Base-by-base conservation (phyloP, 2,329 filamentous ascomycete genomes). In the Ophidiomyces ophidiicola region DNA sequence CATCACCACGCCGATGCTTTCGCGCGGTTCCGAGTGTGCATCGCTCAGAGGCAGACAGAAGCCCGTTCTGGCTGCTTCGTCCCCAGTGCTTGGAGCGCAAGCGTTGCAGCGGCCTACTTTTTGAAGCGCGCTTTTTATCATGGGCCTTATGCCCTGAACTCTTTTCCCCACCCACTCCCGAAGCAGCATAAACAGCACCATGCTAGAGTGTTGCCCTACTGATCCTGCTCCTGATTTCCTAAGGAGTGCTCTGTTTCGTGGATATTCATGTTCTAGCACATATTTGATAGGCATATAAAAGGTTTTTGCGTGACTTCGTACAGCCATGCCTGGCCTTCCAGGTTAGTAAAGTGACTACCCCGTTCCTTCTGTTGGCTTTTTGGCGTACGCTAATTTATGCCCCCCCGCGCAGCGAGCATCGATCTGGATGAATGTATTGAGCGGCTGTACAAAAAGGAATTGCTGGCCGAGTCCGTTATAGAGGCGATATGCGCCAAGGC, bases 401-500 rank as follows among this genome's bases (percentile, higher is more conserved):
- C 14, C 25, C 33, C 30, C 31, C n/a, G 38, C 25, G 35, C 54
- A 93, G 87, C 83, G 53, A 94, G 85, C 64, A 87, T 98, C 66
- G 88, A 98, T 63, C 77, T 98, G 55, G 90, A 98, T 69, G 86
- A 96, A 74, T 98, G 90, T 67, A 96, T 98, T 66, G 78, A 84
- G 59, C 82, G 88, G 50, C 76, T 98, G 39, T 96, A 96, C 67
- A 88, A 90, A 59, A 94, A 94, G 61, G 90, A 96, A 62, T 76
- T 98, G 44, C 76, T 98, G 43, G 87, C 90, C 54, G 90, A 98
- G 65, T 94, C 88, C 29, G 87, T 98, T 50, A 88, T 98, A 63
- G 90, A 98, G 68, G 90, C 90, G 55, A 88, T 98, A 76, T 98
- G 90, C 68, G 87, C 90, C 62, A 98, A 98, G 63, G 90, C 92